Conservation (phyloP, 371 early-diverging fungal genomes). For the Apophysomyces sp. region DNA sequence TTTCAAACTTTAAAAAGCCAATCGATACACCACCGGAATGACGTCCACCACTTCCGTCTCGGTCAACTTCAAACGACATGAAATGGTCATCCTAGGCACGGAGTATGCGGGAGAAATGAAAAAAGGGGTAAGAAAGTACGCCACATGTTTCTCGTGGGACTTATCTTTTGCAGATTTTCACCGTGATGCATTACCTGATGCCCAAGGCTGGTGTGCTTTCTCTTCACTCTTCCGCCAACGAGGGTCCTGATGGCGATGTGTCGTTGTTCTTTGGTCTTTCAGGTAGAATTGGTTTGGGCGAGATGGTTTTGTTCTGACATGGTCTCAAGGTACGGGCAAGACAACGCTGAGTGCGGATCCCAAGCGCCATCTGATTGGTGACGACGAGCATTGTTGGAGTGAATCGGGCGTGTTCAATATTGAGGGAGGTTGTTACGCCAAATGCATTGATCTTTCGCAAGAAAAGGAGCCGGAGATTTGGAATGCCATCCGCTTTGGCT, state of each 20-base stretch:
- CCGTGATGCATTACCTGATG: conserved; percentile 99
- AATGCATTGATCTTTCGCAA: conserved; percentile 87
- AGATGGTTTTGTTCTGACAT: background rate
- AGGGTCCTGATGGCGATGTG: conserved; percentile 86
- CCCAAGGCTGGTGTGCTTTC: conserved; percentile 95
- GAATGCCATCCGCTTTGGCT: conserved; percentile 85
- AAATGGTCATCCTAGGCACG: conserved; percentile 93
- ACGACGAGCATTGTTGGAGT: conserved; percentile 98
- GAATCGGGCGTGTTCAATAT: conserved; percentile 94
- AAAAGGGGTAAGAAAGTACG: conserved; percentile 73
- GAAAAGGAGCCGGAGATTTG: conserved; percentile 98
- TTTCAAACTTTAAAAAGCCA: conserved; percentile 48
- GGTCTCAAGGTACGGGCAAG: conserved; percentile 73
- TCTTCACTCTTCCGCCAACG: conserved; percentile 95
- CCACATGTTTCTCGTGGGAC: background rate
- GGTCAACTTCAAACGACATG: conserved; percentile 80
- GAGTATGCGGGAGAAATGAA: conserved; percentile 99
- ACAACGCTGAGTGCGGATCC: conserved; percentile 96
- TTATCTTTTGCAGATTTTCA: conserved; percentile 63
- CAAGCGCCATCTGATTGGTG: conserved; percentile 88
- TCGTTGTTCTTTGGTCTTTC: conserved; percentile 96
- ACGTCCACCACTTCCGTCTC: conserved; percentile 91
- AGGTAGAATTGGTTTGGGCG: too few species aligned
- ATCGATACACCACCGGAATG: conserved; percentile 96
- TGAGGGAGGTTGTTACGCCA: conserved; percentile 98